Evolutionary conservation across 352 stramenopile species (phyloP), one percentile per base, ranked within the genome.

Genomic region (Phytophthora rubi): DNA sequence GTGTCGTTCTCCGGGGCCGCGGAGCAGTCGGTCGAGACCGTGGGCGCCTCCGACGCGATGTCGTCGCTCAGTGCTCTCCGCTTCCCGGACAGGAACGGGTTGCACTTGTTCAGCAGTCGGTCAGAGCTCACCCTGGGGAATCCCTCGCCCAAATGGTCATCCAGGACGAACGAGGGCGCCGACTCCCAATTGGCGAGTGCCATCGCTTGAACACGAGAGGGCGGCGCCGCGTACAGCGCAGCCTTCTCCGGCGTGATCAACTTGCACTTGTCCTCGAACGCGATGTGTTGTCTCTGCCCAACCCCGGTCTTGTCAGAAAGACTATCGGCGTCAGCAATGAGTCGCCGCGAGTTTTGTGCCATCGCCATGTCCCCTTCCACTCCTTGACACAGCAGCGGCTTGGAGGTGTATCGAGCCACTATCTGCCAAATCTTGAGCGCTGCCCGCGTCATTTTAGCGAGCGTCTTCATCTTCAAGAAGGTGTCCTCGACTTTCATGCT

Each of bases 221-320:
- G 57, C 7, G 64, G 53, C 6, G 54, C 47, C 2, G 44, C 37
- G 52, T 69, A 69, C 8, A 71, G 33, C 2, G 42, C 48, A 16
- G 51, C 42, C 28, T 58, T 67, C 23, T 71, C 68, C 4, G 62
- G 33, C 16, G 59, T 49, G 18, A 79, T 64, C 16, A 79, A 10
- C 57, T 69, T 74, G 52, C 45, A 65, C 68, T 69, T 75, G 59
- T 80, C 68, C 16, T 80, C 55, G 42, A 80, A 77, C 32, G 71
- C 71, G 28, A 79, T 76, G 59, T 76, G 59, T 15, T 26, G 37
- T 39, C n/a, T 26, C 49, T 35, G 21, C 21, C 62, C 10, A 28
- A 33, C 9, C 23, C 28, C 59, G 3, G 60, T 54, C 18, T 59
- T 57, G 23, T 8, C 37, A 16, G 55, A 32, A 47, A 60, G 15